Percentiles rank a stretch among this genome's conserved stretches.
phyloP scores from a whole-genome alignment of 257 asterid species.

The Handroanthus guayacan region DNA sequence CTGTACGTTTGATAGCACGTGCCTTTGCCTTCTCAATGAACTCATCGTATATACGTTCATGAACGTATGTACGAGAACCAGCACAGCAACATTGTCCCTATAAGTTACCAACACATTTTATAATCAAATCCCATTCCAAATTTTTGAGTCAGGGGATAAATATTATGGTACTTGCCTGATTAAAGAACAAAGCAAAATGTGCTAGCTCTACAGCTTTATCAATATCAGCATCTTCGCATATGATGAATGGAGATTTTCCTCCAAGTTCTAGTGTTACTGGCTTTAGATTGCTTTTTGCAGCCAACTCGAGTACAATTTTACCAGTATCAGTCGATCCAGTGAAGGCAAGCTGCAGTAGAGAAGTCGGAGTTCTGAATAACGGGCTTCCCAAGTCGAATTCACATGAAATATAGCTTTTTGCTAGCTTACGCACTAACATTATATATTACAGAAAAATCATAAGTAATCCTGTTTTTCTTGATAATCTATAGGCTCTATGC shows the following conservation, averaged over 20 bases:
- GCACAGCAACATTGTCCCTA: conserved; percentile 94
- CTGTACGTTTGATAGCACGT: conserved; percentile 65
- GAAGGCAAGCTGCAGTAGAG: conserved; percentile 69
- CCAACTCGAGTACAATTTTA: conserved; percentile 59
- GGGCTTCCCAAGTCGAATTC: neutral
- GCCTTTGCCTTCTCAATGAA: conserved; percentile 75
- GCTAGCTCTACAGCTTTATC: conserved; percentile 73
- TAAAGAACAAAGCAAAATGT: conserved; percentile 80
- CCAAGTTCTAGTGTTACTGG: conserved; percentile 85
- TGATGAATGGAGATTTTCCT: conserved; percentile 82
- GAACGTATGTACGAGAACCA: conserved; percentile 79
- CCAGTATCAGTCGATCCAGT: conserved; percentile 86
- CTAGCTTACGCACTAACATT: too few relatives aligned
- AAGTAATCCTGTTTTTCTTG: too few relatives aligned
- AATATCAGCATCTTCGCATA: conserved; percentile 75
- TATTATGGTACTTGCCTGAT: conserved; percentile 56
- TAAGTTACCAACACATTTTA: neutral
- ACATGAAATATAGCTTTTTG: neutral
- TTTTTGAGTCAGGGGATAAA: neutral
- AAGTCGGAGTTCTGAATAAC: neutral
- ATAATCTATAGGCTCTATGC: too few relatives aligned
- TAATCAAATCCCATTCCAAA: neutral
- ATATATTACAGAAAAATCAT: too few relatives aligned
- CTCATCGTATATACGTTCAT: conserved; percentile 80
- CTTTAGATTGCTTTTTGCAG: conserved; percentile 80